Percentiles rank a stretch among this genome's conserved stretches.
These are phyloP conservation scores for Melocanna baccifera DNA, from an alignment of 176 grass and related monocot species.

Conservation along the genomic window DNA sequence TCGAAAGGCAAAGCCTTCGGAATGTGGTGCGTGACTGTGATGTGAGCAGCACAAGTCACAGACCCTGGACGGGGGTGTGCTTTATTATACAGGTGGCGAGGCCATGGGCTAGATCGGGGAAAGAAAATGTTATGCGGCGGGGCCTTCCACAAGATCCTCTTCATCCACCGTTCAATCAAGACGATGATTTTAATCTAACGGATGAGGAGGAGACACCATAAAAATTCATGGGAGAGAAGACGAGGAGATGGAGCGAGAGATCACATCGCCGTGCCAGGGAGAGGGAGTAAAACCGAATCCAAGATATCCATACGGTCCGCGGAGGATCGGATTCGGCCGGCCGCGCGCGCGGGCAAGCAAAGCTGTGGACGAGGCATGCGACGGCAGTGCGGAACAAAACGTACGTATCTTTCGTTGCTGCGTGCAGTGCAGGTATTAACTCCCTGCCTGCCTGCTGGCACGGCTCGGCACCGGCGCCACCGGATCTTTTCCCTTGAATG, in stretches of 20 bases:
- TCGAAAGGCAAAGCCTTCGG: not conserved
- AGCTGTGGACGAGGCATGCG: not conserved
- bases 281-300: constrained; percentile 4
- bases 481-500: constrained; percentile 23
- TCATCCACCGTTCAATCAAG: no score
- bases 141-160: no score
- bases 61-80: not conserved
- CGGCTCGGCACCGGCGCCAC: not conserved
- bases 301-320: constrained; percentile 17
- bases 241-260: constrained; percentile 22
- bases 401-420: constrained; percentile 26
- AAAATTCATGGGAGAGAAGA: constrained; percentile 1
- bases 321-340: constrained; percentile 18
- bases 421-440: constrained; percentile 10
- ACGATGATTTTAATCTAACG: no score
- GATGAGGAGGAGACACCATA: no score
- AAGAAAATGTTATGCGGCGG: no score
- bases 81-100: constrained; percentile 5
- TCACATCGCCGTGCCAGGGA: not conserved
- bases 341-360: not conserved
- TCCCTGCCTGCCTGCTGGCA: not conserved
- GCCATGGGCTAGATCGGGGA: not conserved
- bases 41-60: not conserved
- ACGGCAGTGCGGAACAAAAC: not conserved
- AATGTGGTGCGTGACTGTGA: not conserved